Base-by-base conservation (phyloP, 805 yeast genomes). In the Helenozyma rhizophorensis region DNA sequence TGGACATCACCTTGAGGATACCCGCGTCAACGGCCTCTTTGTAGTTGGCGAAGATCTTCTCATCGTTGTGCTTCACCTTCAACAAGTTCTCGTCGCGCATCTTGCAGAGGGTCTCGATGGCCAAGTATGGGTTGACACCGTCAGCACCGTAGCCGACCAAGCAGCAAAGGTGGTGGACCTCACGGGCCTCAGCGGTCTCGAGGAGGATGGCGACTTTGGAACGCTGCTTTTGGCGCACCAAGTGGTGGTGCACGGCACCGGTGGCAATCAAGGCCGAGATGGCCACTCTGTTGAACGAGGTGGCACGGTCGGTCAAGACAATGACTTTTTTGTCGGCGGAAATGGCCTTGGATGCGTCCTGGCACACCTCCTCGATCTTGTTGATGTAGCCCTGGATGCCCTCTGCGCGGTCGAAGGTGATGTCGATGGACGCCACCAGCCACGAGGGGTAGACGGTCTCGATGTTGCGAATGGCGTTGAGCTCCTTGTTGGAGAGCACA, bases 71-170 rank as follows among this genome's bases (percentile, higher is more conserved):
- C 22, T 66, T 70, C 37, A 78, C 70, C 41, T 58, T 61, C 48
- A 84, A 63, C 48, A 93, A 68, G 9, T 82, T 81, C 62, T 89
- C 96, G 28, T 70, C 68, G 62, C 84, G 84, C 83, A 90, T 77
- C 64, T 84, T 81, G 39, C 85, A 65, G 50, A 93, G 67, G 10
- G 96, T 81, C 61, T 93, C 96, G 65, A 90, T 76, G 11, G 90
- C 95, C 57, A 90, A 69, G 68, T 88, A 93, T 36, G 98, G 98
- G 65, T 84, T 85, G 53, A 90, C 72, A 43, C 88, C 97, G 66
- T 90, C 98, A 43, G 90, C 95, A 72, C 98, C 98, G 60, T 93
- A 93, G 48, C 98, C 97, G 19, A 90, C 76, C 47, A 90, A 70
- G 49, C 88, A 88, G 69, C 96, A 87, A 61, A 88, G 78, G 65